Percentiles rank a stretch among this genome's conserved stretches.
Evolutionary conservation across 2,329 filamentous ascomycete species (phyloP).

Genomic region (Didymosphaeria variabile): DNA sequence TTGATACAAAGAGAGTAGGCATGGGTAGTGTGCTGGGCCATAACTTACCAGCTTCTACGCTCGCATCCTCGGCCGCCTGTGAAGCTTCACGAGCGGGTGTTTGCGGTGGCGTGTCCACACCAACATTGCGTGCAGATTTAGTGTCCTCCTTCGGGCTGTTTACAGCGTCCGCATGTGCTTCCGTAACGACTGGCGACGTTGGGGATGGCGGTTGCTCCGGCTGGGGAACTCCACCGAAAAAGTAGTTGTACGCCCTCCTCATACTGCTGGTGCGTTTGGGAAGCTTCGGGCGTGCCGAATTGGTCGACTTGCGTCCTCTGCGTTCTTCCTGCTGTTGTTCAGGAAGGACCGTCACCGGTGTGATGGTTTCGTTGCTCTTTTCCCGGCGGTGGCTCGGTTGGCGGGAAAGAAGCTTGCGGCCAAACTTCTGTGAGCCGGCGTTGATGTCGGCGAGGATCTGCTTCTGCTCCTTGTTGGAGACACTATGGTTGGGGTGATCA

Average conservation of each 20-base stretch:
- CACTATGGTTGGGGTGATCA: conserved; percentile 34
- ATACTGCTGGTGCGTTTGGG: conserved; percentile 51
- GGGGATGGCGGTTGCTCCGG: conserved; percentile 35
- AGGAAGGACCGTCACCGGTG: conserved; percentile 38
- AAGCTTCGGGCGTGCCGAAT: conserved; percentile 41
- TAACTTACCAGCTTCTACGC: conserved; percentile 14
- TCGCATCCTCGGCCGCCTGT: conserved; percentile 25
- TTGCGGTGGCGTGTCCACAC: conserved; percentile 46
- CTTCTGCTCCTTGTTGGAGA: conserved; percentile 48
- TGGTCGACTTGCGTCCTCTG: conserved; percentile 45
- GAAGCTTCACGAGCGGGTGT: conserved; percentile 33
- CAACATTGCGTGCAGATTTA: conserved; percentile 33
- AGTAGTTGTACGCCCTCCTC: conserved; percentile 52
- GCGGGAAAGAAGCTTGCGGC: conserved; percentile 40
- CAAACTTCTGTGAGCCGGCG: conserved; percentile 48
- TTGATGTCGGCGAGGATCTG: conserved; percentile 51
- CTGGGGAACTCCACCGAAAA: conserved; percentile 43
- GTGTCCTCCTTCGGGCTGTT: conserved; percentile 29
- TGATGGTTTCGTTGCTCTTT: conserved; percentile 36
- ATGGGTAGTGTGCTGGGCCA: background rate
- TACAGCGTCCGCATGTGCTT: conserved; percentile 22
- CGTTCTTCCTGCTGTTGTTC: conserved; percentile 36
- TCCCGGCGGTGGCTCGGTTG: conserved; percentile 33
- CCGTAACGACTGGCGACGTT: conserved; percentile 38
- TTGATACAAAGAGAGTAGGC: conserved; percentile 27